Base-by-base conservation (phyloP, 805 yeast genomes). In the Wickerhamiella nectarea region DNA sequence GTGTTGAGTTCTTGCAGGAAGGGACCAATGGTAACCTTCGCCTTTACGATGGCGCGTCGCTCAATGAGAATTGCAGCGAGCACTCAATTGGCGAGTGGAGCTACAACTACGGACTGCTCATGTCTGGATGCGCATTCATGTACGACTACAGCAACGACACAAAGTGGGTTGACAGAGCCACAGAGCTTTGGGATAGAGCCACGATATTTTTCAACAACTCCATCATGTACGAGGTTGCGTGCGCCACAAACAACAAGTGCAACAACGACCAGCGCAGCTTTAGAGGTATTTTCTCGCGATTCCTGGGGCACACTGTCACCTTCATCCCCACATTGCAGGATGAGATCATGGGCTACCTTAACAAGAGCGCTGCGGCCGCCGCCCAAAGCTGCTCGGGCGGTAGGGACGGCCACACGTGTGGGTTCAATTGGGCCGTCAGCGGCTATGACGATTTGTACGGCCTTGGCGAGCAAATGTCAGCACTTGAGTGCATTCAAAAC, bases 351-450 rank as follows among this genome's bases (percentile, higher is more conserved):
- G 48, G 60, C 6, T 63, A 69, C 53, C 52, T 79, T 29, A 66
- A 65, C 24, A 61, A 67, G 25, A 75, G 78, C 17, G 81, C 84
- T 2, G 46, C 49, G 19, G 94, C 78, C 21, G 94, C 94, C 1
- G 89, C 87, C 2, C 63, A 63, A 40, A 72, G 89, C 1, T 84
- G 95, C 62, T 65, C 77, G 1, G 95, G 95, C 47, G 94, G 93
- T 52, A 41, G 61, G 1, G 94, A 84, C 57, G 80, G 80, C 8
- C 76, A 78, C 51, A 84, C 94, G 0, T 85, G 95, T 64, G 94
- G 94, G 37, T 59, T 70, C 43, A 66, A 78, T 59, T 84, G 95
- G 95, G 58, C 70, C 11, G 47, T 52, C 12, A 62, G 62, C 29
- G 66, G 71, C 4, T 80, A 80, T 75, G 94, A 83, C 59, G 74